phyloP scores from a whole-genome alignment of 2,329 filamentous ascomycete species.

The Macrophomina pseudophaseolina region DNA sequence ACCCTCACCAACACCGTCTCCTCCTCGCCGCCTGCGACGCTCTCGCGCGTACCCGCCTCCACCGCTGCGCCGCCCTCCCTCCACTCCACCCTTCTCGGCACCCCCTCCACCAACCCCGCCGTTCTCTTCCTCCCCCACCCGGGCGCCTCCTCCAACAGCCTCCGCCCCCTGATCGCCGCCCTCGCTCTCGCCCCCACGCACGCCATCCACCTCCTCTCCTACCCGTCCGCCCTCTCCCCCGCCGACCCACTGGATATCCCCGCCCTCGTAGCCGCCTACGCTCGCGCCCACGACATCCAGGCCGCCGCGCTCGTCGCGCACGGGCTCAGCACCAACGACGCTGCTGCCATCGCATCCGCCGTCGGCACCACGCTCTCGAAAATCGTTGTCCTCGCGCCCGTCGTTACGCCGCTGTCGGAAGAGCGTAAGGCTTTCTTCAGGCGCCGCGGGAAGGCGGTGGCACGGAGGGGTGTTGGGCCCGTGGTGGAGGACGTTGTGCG shows the following conservation, averaged over 20 bases:
- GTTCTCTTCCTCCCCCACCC: not conserved
- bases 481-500: constrained; percentile 47
- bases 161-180: constrained; percentile 48
- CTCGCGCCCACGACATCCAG: constrained; percentile 23
- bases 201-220: not conserved
- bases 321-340: constrained; percentile 58
- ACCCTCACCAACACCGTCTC: constrained; percentile 46
- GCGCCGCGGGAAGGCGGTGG: constrained; percentile 39
- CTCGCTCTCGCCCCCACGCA: constrained; percentile 34
- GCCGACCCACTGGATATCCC: constrained; percentile 41
- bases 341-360: constrained; percentile 47
- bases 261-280: not conserved
- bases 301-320: constrained; percentile 55
- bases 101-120: too few species aligned
- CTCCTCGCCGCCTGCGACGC: constrained; percentile 41
- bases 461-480: not conserved
- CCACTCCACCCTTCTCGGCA: constrained; percentile 27
- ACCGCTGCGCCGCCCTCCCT: constrained; percentile 31
- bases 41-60: not conserved
- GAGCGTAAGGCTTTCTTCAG: constrained; percentile 48
- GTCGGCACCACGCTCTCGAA: not conserved
- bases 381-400: constrained; percentile 48
- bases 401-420: constrained; percentile 52
- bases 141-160: not conserved
- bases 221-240: constrained; percentile 53